Evolutionary conservation across 2,329 filamentous ascomycete species (phyloP).

Genomic region (Rhexocercosporidium sp.): DNA sequence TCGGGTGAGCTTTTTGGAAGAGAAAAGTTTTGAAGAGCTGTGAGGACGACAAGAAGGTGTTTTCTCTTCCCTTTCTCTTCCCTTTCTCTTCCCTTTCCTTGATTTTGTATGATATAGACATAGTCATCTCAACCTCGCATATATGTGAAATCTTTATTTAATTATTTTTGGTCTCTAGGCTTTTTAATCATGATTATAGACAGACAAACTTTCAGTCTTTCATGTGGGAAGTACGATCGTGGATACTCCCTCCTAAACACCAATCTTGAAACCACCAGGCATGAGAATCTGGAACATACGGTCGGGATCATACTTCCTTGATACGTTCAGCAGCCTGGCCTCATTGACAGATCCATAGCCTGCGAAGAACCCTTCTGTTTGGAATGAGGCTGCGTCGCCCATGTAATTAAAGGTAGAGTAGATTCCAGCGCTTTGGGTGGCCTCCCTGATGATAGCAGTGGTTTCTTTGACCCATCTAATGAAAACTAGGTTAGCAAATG

Average conservation of each 20-base stretch:
- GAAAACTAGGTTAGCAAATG: neutral
- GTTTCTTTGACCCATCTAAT: neutral
- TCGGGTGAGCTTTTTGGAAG: too few relatives aligned
- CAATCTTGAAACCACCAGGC: slow-evolving; percentile 12
- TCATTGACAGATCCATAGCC: slow-evolving; percentile 6
- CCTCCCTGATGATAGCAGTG: neutral
- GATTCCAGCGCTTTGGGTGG: neutral
- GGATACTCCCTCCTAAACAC: neutral
- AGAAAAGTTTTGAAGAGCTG: too few relatives aligned
- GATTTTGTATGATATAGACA: too few relatives aligned
- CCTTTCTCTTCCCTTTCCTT: too few relatives aligned
- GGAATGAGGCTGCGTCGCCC: slow-evolving; percentile 13
- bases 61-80: too few relatives aligned
- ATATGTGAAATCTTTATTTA: too few relatives aligned
- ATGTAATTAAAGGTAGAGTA: slow-evolving; percentile 5
- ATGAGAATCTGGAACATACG: slow-evolving; percentile 12
- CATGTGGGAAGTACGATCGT: too few relatives aligned
- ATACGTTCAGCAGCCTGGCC: slow-evolving; percentile 3
- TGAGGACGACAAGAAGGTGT: too few relatives aligned
- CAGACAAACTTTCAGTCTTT: neutral
- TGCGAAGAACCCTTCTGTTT: neutral
- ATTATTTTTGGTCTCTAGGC: too few relatives aligned
- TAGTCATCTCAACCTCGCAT: too few relatives aligned
- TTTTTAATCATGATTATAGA: too few relatives aligned
- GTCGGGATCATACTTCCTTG: slow-evolving; percentile 10